phyloP scores from a whole-genome alignment of 2,329 filamentous ascomycete genomes.

The Calonectria naviculata region DNA sequence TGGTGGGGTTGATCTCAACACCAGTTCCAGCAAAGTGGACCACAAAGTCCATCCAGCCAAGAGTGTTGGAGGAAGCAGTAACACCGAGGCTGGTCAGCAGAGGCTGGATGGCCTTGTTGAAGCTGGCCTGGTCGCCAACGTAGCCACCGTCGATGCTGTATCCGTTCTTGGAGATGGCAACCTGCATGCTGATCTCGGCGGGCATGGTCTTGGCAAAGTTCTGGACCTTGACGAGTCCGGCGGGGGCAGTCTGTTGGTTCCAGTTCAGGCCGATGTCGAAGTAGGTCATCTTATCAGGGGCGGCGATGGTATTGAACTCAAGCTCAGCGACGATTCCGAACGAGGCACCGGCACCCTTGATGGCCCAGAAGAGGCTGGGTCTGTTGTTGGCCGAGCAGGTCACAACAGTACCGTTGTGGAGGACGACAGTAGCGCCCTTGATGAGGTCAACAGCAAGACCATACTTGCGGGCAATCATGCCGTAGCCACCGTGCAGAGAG shows the following conservation, averaged over 20 bases:
- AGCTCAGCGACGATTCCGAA: conserved; percentile 46
- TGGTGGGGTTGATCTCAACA: conserved; percentile 35
- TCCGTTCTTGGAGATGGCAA: conserved; percentile 30
- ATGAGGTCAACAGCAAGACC: conserved; percentile 45
- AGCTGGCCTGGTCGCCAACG: conserved; percentile 27
- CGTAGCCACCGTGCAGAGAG: conserved; percentile 44
- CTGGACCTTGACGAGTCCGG: conserved; percentile 39
- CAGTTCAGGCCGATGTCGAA: conserved; percentile 36
- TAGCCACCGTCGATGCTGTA: conserved; percentile 42
- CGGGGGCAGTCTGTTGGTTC: conserved; percentile 30
- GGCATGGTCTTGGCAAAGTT: conserved; percentile 42
- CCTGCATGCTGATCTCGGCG: conserved; percentile 42
- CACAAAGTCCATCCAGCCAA: conserved; percentile 41
- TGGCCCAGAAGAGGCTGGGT: conserved; percentile 43
- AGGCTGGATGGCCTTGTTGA: conserved; percentile 32
- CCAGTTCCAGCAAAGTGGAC: conserved; percentile 34
- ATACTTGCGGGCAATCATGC: conserved; percentile 44
- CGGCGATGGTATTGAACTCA: conserved; percentile 42
- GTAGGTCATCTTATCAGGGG: conserved; percentile 31
- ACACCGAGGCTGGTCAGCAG: conserved; percentile 30
- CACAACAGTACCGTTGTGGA: conserved; percentile 39
- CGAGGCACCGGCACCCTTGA: conserved; percentile 44
- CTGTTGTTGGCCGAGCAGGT: conserved; percentile 39
- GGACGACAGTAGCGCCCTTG: conserved; percentile 42
- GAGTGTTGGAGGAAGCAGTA: conserved; percentile 13